These are phyloP conservation scores for Barbarea vulgaris DNA, from an alignment of 345 rosid genomes.

Conservation along the genomic window DNA sequence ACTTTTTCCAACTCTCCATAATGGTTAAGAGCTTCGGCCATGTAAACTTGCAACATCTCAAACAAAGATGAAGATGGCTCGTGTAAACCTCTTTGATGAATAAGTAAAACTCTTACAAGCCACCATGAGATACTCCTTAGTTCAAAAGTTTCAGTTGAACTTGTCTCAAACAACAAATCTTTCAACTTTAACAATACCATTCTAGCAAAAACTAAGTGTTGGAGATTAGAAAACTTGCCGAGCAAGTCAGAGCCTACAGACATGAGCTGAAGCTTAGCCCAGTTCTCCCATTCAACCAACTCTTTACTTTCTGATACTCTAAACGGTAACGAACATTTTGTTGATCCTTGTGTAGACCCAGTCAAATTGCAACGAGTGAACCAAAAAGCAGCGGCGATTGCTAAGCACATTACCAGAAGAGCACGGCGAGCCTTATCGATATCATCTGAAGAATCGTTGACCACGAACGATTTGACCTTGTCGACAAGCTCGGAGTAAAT, in stretches of 20 bases:
- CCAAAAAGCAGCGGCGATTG: conserved; percentile 65
- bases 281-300: conserved; percentile 62
- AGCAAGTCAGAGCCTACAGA: conserved; percentile 80
- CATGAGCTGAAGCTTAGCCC: conserved; percentile 88
- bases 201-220: conserved; percentile 81
- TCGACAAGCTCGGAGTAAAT: conserved; percentile 56
- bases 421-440: conserved; percentile 54
- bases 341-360: conserved; percentile 57
- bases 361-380: conserved; percentile 69
- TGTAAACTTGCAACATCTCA: conserved; percentile 74
- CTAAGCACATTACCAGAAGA: conserved; percentile 61
- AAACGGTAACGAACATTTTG: conserved; percentile 52
- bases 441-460: conserved; percentile 39
- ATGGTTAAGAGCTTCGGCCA: conserved; percentile 54
- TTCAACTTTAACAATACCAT: conserved; percentile 66
- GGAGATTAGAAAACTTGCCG: conserved; percentile 80
- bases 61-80: conserved; percentile 81
- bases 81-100: conserved; percentile 79
- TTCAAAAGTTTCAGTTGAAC: conserved; percentile 44
- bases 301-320: conserved; percentile 45
- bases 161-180: conserved; percentile 67
- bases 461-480: conserved; percentile 52
- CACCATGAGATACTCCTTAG: conserved; percentile 87
- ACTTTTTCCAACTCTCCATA: conserved; percentile 72
- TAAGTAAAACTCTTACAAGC: conserved; percentile 67